These are phyloP conservation scores for Globisporangium paddicum DNA, from an alignment of 352 stramenopile genomes.

Conservation along the genomic window DNA sequence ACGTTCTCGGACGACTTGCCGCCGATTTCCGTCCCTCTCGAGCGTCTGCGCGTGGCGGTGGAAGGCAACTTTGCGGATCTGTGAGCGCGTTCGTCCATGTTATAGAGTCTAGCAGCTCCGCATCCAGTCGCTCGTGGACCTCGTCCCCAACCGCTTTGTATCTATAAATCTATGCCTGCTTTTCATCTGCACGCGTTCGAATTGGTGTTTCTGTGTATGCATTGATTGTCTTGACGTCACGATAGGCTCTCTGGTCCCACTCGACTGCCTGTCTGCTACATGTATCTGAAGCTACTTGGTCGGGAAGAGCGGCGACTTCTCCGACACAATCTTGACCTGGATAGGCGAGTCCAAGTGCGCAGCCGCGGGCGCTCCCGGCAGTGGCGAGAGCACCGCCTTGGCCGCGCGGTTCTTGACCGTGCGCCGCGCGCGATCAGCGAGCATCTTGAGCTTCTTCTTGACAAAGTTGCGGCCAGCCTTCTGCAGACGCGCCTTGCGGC, in stretches of 20 bases:
- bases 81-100: constrained; percentile 12
- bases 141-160: not conserved
- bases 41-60: constrained; percentile 44
- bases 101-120: not conserved
- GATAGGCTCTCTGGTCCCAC: not conserved
- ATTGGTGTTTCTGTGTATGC: not conserved
- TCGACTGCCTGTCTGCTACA: not conserved
- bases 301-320: constrained; percentile 22
- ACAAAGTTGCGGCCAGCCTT: constrained; percentile 31
- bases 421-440: constrained; percentile 45
- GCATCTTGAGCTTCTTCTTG: constrained; percentile 46
- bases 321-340: constrained; percentile 31
- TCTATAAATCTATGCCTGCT: not conserved
- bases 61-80: constrained; percentile 27
- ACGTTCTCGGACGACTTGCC: constrained; percentile 81
- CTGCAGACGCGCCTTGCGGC: constrained; percentile 27
- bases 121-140: not conserved
- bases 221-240: not conserved
- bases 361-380: not conserved
- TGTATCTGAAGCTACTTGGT: constrained; percentile 8
- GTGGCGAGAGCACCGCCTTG: constrained; percentile 4
- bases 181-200: not conserved
- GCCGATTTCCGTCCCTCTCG: constrained; percentile 74
- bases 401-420: constrained; percentile 30
- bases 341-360: constrained; percentile 21